Evolutionary conservation across 1,284 basidiomycete genomes (phyloP), one percentile per base, ranked within the genome.

Genomic region (Xerocomus nothofagi): DNA sequence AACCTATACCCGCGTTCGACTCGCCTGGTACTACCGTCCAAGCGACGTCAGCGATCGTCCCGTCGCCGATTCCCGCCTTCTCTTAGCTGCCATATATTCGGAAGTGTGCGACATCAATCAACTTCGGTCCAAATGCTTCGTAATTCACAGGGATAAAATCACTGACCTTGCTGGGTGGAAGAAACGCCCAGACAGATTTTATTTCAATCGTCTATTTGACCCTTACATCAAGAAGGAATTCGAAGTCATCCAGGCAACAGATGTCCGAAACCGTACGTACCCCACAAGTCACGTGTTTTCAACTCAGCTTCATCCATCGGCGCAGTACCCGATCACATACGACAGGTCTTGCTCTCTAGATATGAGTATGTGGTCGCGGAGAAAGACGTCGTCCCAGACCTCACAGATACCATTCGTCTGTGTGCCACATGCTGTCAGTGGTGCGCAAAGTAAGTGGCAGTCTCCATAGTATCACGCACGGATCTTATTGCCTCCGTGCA

Each of bases 171-270:
- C 88, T 61, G 88, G 88, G n/a, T 98, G 93, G 93, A 97, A 95
- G 75, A 91, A 90, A 71, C 82, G 86, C 42, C 91, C 93, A 12
- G 94, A 98, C 70, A 85, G 92, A 60, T 98, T 98, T 75, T 97
- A 94, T 77, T 98, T 93, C 75, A 85, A 86, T 60, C 86, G 91
- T 59, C 79, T 96, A 50, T 98, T 94, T 69, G 96, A 99, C 73
- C 92, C 95, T 39, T 98, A 98, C 73, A 92, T 98, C 71, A 95
- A 97, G 75, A 91, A 93, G 69, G 96, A 97, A 72, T 98, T 96
- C 72, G 97, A 99, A 70, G 89, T 98, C 58, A 86, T 99, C 51
- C 86, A 91, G 47, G 85, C 92, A 23, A 82, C 82, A 40, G 89
- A 88, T 62, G 85, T 97, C 50, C 83, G 87, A 59, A 99, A 99